Evolutionary conservation across 2,329 filamentous ascomycete genomes (phyloP), one percentile per base, ranked within the genome.

Genomic region (Diaporthe velutina): DNA sequence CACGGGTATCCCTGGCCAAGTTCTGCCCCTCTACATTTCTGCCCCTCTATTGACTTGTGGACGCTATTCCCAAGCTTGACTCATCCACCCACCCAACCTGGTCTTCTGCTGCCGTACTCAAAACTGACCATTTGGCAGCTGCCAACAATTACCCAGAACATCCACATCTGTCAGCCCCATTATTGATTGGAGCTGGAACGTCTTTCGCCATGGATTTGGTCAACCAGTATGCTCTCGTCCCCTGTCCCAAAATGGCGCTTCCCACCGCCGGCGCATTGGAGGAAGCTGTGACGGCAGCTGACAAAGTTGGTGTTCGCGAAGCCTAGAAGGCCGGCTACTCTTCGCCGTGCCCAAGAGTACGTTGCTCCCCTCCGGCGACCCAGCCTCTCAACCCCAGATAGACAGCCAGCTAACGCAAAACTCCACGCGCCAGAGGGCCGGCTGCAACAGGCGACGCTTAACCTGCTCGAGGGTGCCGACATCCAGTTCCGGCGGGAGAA

Each of bases 331-430:
- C 82, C 94, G 97, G 78, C 90, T 98, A 74, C 91, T 98, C 77
- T 98, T 99, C 83, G 97, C 97, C 76, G 95, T 99, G n/a, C 97
- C 97, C 76, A 99, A 99, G 88, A 99, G 95, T 96, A 87, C 88
- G 94, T 91, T 73, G n/a, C n/a, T 30, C 67, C 73, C 70, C 57
- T 12, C 33, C 68, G 42, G 71, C 75, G 35, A 57, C 58, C 48
- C 64, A 42, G 22, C 64, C 50, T 50, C 66, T 58, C 30, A 58
- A 15, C 8, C 38, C 38, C 50, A 38, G 38, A 22, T 15, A 52
- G n/a, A 68, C 45, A 60, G 71, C 80, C 81, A 77, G 80, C 77
- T 72, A 61, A 64, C 72, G 67, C 75, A 30, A 40, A 13, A 38
- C 40, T 5, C 7, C n/a, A 3, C 58, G 22, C 19, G 50, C 54